Evolutionary conservation across 2,329 filamentous ascomycete genomes (phyloP).

Genomic region (Aspergillus pseudonomiae): DNA sequence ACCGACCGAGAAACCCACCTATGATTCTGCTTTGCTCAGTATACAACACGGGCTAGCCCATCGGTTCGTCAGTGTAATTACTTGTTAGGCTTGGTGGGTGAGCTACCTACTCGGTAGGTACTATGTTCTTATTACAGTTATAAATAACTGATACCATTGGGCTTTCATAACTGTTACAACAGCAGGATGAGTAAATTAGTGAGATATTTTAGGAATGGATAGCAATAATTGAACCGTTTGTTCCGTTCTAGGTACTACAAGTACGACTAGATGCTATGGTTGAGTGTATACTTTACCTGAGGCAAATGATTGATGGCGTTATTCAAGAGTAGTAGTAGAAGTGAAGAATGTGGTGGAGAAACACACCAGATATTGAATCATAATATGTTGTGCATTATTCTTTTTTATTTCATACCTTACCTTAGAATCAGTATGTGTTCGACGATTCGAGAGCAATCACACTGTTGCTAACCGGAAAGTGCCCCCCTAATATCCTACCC

Average conservation of each 20-base stretch:
- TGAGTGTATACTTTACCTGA: neutral
- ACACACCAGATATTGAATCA: neutral
- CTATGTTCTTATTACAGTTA: neutral
- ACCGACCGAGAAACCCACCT: neutral
- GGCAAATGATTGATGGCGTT: neutral
- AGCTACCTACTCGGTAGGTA: neutral
- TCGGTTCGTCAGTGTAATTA: conserved; percentile 25
- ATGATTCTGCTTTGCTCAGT: neutral
- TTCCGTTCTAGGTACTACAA: neutral
- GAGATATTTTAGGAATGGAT: neutral
- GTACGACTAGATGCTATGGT: neutral
- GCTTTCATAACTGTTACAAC: neutral
- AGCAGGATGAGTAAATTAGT: conserved; percentile 2
- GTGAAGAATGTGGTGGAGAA: neutral
- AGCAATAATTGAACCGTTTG: neutral
- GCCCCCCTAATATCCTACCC: conserved; percentile 8
- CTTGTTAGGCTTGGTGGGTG: conserved; percentile 13
- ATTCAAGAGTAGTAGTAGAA: neutral
- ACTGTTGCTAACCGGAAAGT: conserved; percentile 8
- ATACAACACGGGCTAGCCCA: conserved; percentile 4
- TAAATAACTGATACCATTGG: neutral
- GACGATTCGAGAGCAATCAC: conserved; percentile 11
- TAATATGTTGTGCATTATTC: neutral
- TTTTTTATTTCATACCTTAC: neutral
- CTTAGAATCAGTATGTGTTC: neutral